These are phyloP conservation scores for Mycena rosella DNA, from an alignment of 768 basidiomycete species.

Conservation along the genomic window DNA sequence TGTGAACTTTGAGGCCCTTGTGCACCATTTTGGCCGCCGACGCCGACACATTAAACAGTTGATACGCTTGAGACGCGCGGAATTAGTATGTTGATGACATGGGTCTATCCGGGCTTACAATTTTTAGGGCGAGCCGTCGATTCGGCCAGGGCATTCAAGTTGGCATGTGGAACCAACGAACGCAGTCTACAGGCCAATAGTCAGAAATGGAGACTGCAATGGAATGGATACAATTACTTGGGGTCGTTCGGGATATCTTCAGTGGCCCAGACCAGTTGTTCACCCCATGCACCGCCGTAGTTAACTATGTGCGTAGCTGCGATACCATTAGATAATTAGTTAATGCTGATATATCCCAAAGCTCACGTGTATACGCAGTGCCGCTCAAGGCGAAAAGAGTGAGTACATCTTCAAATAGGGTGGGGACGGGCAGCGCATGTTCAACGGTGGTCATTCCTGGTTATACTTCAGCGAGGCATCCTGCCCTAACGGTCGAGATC, in stretches of 20 bases:
- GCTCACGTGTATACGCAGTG: conserved; percentile 78
- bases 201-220: background rate
- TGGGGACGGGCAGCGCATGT: conserved; percentile 75
- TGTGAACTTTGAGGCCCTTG: conserved; percentile 70
- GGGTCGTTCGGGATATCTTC: conserved; percentile 75
- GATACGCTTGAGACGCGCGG: conserved; percentile 61
- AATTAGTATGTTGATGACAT: conserved; percentile 12
- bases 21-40: conserved; percentile 79
- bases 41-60: conserved; percentile 75
- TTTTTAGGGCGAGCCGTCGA: conserved; percentile 69
- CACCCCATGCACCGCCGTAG: conserved; percentile 80
- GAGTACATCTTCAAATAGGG: conserved; percentile 75
- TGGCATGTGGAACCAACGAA: conserved; percentile 73
- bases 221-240: conserved; percentile 62
- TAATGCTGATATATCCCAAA: too few relatives aligned
- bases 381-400: conserved; percentile 75
- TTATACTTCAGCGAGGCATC: background rate
- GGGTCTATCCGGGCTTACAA: conserved; percentile 55
- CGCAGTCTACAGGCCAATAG: conserved; percentile 61
- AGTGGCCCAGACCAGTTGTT: conserved; percentile 76
- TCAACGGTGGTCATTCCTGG: conserved; percentile 84
- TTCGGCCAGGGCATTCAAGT: conserved; percentile 70
- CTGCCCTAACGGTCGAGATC: conserved; percentile 7
- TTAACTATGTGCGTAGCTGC: conserved; percentile 74
- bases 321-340: too few relatives aligned